Conservation (phyloP, 768 basidiomycete species). For the Rhodotorula babjevae region DNA sequence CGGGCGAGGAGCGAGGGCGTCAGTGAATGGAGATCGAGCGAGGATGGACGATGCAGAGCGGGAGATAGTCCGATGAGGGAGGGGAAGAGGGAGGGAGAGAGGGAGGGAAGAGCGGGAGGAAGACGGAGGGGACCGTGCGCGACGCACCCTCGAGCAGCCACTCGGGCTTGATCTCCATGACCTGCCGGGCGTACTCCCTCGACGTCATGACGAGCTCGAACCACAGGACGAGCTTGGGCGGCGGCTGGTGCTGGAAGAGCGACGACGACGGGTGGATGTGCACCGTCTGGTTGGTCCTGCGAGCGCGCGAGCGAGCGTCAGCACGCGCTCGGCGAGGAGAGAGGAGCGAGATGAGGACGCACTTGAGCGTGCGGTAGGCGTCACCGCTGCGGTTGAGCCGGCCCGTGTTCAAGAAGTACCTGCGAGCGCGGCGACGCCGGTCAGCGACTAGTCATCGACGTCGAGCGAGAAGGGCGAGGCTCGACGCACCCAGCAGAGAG, state of each 20-base stretch:
- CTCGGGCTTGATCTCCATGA: conserved; percentile 95
- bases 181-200: conserved; percentile 94
- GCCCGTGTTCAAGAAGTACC: conserved; percentile 55
- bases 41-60: conserved; percentile 14
- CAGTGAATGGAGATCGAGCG: background rate
- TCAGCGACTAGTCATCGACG: background rate
- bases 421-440: background rate
- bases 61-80: too few relatives aligned
- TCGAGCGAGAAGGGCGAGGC: background rate
- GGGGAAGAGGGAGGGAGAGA: too few relatives aligned
- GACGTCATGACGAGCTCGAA: conserved; percentile 97
- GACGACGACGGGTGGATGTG: conserved; percentile 95
- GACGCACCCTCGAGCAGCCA: conserved; percentile 84
- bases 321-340: background rate
- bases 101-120: too few relatives aligned
- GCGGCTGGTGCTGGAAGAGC: conserved; percentile 91
- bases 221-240: conserved; percentile 80
- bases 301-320: background rate
- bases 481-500: conserved; percentile 62
- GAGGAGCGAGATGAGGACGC: background rate
- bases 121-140: too few relatives aligned
- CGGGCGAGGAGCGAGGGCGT: background rate
- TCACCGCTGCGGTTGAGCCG: conserved; percentile 92
- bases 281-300: conserved; percentile 69
- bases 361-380: conserved; percentile 84